Percentiles rank a stretch among this genome's conserved stretches.
These are phyloP conservation scores for Annulohypoxylon nitens DNA, from an alignment of 495 filamentous ascomycete genomes.

Conservation along the genomic window DNA sequence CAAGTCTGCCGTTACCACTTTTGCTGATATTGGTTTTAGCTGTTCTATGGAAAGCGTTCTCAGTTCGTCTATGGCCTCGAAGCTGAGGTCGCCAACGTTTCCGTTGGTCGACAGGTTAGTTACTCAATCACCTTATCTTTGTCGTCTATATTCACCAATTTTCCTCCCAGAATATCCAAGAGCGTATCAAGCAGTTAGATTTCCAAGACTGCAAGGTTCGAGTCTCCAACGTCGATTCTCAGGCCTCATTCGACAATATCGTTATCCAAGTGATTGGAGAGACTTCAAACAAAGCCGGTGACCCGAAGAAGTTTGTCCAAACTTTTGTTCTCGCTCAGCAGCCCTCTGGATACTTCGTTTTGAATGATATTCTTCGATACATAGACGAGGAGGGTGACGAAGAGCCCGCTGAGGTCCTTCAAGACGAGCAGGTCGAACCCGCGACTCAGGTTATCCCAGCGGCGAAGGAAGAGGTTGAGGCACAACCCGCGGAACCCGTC, in stretches of 20 bases:
- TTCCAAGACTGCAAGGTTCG: slow-evolving; percentile 99
- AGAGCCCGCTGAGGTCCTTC: slow-evolving; percentile 58
- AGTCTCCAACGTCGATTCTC: slow-evolving; percentile 96
- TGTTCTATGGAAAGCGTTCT: slow-evolving; percentile 86
- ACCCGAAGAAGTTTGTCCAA: slow-evolving; percentile 94
- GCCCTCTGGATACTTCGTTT: slow-evolving; percentile 96
- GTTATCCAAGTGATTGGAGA: slow-evolving; percentile 98
- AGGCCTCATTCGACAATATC: slow-evolving; percentile 91
- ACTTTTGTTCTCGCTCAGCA: slow-evolving; percentile 98
- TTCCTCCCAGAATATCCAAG: slow-evolving; percentile 80
- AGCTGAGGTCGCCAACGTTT: slow-evolving; percentile 84
- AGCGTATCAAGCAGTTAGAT: slow-evolving; percentile 90
- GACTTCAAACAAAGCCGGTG: slow-evolving; percentile 90
- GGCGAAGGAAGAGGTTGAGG: slow-evolving; percentile 61
- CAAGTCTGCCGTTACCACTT: neutral
- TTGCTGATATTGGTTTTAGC: slow-evolving; percentile 52
- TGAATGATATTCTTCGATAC: slow-evolving; percentile 98
- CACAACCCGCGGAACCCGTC: slow-evolving; percentile 55
- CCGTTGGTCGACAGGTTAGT: slow-evolving; percentile 86
- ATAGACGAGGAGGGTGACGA: slow-evolving; percentile 83
- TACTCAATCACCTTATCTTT: slow-evolving; percentile 6
- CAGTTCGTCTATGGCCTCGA: slow-evolving; percentile 88
- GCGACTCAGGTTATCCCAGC: slow-evolving; percentile 60
- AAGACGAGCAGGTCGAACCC: slow-evolving; percentile 47
- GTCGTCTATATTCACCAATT: slow-evolving; percentile 30